Base-by-base conservation (phyloP, 2,329 filamentous ascomycete genomes). In the Conoideocrella luteorostrata region DNA sequence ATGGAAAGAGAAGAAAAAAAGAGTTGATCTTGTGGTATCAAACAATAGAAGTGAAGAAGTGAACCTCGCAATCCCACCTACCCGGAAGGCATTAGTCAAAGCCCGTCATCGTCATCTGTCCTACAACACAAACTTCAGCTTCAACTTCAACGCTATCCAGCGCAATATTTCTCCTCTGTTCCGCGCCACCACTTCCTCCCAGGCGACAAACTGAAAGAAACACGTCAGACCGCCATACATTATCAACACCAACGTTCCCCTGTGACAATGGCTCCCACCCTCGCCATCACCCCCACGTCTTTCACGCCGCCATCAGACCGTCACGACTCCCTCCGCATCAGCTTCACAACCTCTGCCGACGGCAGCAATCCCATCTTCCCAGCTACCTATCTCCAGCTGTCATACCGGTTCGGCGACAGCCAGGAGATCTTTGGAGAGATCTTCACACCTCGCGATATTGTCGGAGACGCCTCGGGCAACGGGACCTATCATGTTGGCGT, bases 351-450 rank as follows among this genome's bases (percentile, higher is more conserved):
- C 4, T 38, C 44, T 7, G 23, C 44, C 32, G 29, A 33, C 20
- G 32, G 24, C 13, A 11, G 32, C 36, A 46, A 44, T 35, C 46
- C 44, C 28, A 43, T 48, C 20, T 35, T 32, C 26, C 44, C 47
- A 12, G 45, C 43, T 26, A 49, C 47, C 22, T 35, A 39, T 22
- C 49, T 47, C 9, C 47, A 41, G 37, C 41, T 49, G 7, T 49
- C 44, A 18, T 46, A 43, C 39, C 32, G 40, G 20, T 37, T 50
- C 22, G 46, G 45, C 12, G 24, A 32, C 22, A 24, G 18, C 11
- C 34, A 24, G n/a, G 38, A 41, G 24, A 41, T 43, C 7, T 46
- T 41, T 21, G 15, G 35, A 15, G 41, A 49, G 7, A 20, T 43
- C 10, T 37, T 44, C 44, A 32, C 24, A 5, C 43, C 48, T 23